These are phyloP conservation scores for Luffa aegyptiaca DNA, from an alignment of 306 rosid genomes.

Conservation along the genomic window DNA sequence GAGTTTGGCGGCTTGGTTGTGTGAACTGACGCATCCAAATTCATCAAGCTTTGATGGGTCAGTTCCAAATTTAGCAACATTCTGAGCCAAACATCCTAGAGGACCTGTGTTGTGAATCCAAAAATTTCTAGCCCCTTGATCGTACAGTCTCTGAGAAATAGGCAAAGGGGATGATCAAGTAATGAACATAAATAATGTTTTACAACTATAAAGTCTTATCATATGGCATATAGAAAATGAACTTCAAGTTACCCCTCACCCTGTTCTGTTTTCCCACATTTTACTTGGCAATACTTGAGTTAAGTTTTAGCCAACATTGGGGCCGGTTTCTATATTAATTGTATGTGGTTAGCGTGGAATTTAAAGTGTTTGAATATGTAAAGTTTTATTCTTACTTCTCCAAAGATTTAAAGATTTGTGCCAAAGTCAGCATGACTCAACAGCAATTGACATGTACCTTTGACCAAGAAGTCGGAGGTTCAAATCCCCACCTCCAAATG, in stretches of 20 bases:
- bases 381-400: too few relatives aligned
- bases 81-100: conserved; percentile 76
- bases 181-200: background rate
- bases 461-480: too few relatives aligned
- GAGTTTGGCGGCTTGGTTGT: conserved; percentile 66
- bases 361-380: too few relatives aligned
- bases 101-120: conserved; percentile 97
- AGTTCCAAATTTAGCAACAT: conserved; percentile 68
- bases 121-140: conserved; percentile 66
- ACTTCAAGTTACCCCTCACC: background rate
- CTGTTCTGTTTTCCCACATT: background rate
- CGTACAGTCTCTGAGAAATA: conserved; percentile 48
- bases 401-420: too few relatives aligned
- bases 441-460: too few relatives aligned
- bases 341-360: background rate
- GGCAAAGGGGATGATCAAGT: background rate
- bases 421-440: too few relatives aligned
- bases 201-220: background rate
- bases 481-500: too few relatives aligned
- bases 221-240: background rate
- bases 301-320: background rate
- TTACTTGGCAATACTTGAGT: background rate
- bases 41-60: conserved; percentile 72
- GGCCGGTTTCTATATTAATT: background rate
- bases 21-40: conserved; percentile 62